Base-by-base conservation (phyloP, 306 rosid species). In the Corylus americana region DNA sequence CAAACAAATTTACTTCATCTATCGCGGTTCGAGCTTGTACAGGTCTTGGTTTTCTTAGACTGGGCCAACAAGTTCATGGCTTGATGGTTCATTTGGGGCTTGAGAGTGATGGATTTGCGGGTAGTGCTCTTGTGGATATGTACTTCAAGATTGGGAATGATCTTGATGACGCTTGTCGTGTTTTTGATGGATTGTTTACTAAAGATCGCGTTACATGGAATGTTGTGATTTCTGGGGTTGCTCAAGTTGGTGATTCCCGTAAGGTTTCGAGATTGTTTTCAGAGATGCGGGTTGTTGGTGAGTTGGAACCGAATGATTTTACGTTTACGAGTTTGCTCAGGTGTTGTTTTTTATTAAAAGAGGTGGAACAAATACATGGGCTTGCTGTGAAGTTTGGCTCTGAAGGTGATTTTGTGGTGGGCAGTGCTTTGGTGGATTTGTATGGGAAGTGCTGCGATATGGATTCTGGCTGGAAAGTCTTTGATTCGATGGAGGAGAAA, bases 201-300 rank as follows among this genome's bases (percentile, higher is more conserved):
- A 86, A 79, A 74, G 91, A 88, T 73, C 54, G 69, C 48, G 86
- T 88, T 76, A 76, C 88, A 29, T 88, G 89, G 91, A 88, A 88
- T 88, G 85, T 88, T 73, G 81, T 88, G 88, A 79, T 85, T 77
- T 81, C 88, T 79, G 91, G 88, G 67, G 81, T 83, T 83, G 89
- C 86, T 81, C 83, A 74, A 77, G 87, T 67, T 74, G 89, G 88
- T 9, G 81, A 83, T 39, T 81, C 69, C 63, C 37, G 42, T 61
- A 71, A 22, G 84, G 91, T 83, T 70, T 74, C 70, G 22, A 76
- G 78, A 81, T 81, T 88, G 85, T 83, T 85, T 79, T 83, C 76
- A 63, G 88, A 88, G 12, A 88, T 88, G 91, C 57, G 79, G 73
- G 79, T 44, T 25, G 42, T 74, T 3, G 78, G 83, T 50, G 85